Percentiles rank a stretch among this genome's conserved stretches.
phyloP scores from a whole-genome alignment of 148 eudicot species.

The Cornus kousa region DNA sequence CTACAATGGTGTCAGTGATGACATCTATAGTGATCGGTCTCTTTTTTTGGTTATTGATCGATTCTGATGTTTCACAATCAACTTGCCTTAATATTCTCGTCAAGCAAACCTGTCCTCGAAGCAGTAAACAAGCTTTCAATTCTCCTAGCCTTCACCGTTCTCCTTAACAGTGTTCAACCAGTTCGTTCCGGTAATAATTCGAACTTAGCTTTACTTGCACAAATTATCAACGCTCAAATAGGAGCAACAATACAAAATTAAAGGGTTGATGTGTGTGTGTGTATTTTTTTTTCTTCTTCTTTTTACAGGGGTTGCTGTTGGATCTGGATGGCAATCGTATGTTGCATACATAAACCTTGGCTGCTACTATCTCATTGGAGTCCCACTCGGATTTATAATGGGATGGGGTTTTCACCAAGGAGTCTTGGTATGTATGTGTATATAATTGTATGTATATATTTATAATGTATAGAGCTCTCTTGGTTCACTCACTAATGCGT shows the following conservation, averaged over 20 bases:
- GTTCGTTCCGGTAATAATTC: neutral
- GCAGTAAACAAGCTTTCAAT: neutral
- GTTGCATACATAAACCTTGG: neutral
- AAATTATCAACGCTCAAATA: neutral
- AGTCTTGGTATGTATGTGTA: neutral
- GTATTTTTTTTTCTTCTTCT: too few species aligned
- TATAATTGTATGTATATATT: too few species aligned
- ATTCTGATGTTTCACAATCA: neutral
- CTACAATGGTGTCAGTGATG: neutral
- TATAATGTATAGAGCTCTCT: too few species aligned
- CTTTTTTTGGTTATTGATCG: neutral
- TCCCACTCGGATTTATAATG: neutral
- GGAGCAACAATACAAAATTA: too few species aligned
- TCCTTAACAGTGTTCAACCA: neutral
- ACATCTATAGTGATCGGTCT: neutral
- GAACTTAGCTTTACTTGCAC: too few species aligned
- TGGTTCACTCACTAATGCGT: too few species aligned
- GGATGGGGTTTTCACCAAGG: neutral
- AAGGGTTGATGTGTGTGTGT: neutral
- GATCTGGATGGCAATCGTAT: neutral
- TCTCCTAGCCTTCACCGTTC: neutral
- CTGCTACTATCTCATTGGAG: neutral
- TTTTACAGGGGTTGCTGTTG: neutral
- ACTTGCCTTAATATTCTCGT: neutral
- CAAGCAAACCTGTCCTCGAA: neutral